Conservation (phyloP, 2,329 filamentous ascomycete species). For the Cryphonectria parasitica region DNA sequence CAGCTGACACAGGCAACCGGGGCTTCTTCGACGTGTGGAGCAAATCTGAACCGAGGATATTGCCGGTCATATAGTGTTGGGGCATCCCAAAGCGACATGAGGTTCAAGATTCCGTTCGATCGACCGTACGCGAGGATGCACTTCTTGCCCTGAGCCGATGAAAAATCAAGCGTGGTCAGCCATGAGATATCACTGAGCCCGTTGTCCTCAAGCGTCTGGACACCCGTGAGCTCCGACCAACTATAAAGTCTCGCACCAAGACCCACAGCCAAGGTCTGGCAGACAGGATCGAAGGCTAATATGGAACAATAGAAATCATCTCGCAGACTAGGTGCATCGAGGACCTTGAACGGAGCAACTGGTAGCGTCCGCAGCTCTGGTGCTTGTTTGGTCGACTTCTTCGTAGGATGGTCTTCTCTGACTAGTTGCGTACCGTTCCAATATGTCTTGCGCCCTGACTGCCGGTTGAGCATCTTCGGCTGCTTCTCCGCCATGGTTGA, state of each 20-base stretch:
- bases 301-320: conserved; percentile 97
- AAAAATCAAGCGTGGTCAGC: conserved; percentile 89
- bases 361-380: conserved; percentile 58
- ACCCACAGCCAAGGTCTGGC: conserved; percentile 80
- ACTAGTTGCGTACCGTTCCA: conserved; percentile 51
- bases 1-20: conserved; percentile 82
- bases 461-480: conserved; percentile 24
- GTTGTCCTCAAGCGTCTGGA: conserved; percentile 55
- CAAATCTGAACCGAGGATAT: conserved; percentile 67
- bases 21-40: conserved; percentile 58
- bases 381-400: conserved; percentile 30
- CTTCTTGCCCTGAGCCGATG: conserved; percentile 73
- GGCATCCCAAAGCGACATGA: conserved; percentile 75
- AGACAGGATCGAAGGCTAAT: conserved; percentile 78
- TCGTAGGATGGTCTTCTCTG: conserved; percentile 33
- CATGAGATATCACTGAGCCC: conserved; percentile 54
- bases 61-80: conserved; percentile 28
- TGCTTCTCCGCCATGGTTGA: conserved; percentile 30
- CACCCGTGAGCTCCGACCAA: conserved; percentile 80
- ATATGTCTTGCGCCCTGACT: conserved; percentile 37
- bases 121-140: conserved; percentile 85
- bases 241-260: conserved; percentile 79
- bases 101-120: conserved; percentile 72
- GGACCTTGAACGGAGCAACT: conserved; percentile 79
- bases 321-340: conserved; percentile 86